Percentiles rank a stretch among this genome's conserved stretches.
Conservation (phyloP, 805 yeast genomes). For the Barnettozyma pratensis region DNA sequence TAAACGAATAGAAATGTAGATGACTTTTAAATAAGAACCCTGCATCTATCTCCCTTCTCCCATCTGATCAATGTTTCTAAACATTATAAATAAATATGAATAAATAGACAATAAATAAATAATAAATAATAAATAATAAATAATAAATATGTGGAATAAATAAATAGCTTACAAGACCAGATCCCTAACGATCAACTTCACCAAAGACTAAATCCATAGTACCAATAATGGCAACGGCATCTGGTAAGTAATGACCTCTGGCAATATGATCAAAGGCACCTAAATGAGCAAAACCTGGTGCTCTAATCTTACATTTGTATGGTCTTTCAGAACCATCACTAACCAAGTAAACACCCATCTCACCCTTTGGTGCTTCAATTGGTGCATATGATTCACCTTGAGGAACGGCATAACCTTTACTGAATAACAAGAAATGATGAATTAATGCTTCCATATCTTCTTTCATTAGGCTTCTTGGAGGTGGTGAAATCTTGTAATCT, state of each 20-base stretch:
- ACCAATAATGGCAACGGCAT: slow-evolving; percentile 90
- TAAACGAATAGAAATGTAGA: too few species aligned
- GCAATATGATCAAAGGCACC: slow-evolving; percentile 85
- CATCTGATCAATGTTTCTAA: too few species aligned
- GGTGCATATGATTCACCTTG: slow-evolving; percentile 89
- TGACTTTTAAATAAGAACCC: too few species aligned
- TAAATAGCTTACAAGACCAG: slow-evolving; percentile 5
- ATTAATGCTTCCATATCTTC: slow-evolving; percentile 90
- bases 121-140: slow-evolving; percentile 1
- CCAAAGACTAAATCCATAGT: slow-evolving; percentile 95
- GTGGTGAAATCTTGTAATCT: slow-evolving; percentile 81
- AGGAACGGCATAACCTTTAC: slow-evolving; percentile 86
- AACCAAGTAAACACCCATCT: slow-evolving; percentile 86
- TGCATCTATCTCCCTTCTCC: too few species aligned
- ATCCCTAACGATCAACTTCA: slow-evolving; percentile 74
- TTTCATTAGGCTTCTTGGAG: slow-evolving; percentile 78
- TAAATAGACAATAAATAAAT: background rate
- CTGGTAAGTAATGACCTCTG: slow-evolving; percentile 83
- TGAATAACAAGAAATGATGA: slow-evolving; percentile 82
- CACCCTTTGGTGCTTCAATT: slow-evolving; percentile 94
- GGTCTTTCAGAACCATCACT: slow-evolving; percentile 90
- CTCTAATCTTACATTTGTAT: slow-evolving; percentile 86
- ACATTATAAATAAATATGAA: background rate
- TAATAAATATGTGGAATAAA: slow-evolving; percentile 5
- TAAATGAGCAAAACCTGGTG: slow-evolving; percentile 91